phyloP scores from a whole-genome alignment of 352 stramenopile species.

The Ophiocytium majus region DNA sequence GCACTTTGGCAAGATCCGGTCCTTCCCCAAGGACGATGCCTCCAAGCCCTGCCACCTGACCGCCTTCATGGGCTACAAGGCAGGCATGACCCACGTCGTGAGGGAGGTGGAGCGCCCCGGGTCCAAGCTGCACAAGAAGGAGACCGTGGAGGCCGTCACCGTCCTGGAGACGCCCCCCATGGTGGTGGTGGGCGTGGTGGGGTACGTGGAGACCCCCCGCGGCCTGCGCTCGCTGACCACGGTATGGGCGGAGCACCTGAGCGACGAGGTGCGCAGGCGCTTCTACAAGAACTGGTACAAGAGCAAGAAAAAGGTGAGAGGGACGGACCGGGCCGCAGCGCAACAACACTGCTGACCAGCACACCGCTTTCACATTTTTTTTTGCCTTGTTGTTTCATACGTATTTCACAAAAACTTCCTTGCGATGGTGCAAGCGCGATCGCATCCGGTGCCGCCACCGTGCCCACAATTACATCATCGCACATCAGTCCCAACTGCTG shows the following conservation, averaged over 20 bases:
- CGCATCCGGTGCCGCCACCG: too few relatives aligned
- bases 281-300: slow-evolving; percentile 99
- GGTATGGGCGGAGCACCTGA: slow-evolving; percentile 98
- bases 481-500: too few relatives aligned
- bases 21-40: slow-evolving; percentile 97
- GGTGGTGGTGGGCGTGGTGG: slow-evolving; percentile 98
- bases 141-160: slow-evolving; percentile 98
- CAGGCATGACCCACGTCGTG: slow-evolving; percentile 99
- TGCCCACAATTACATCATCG: too few relatives aligned
- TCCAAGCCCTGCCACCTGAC: slow-evolving; percentile 95
- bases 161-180: slow-evolving; percentile 99
- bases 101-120: slow-evolving; percentile 96
- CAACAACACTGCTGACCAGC: too few relatives aligned
- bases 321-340: too few relatives aligned
- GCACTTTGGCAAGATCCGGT: slow-evolving; percentile 96
- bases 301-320: slow-evolving; percentile 92
- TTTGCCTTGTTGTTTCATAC: too few relatives aligned
- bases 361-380: too few relatives aligned
- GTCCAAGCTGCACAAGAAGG: slow-evolving; percentile 99
- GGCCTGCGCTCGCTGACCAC: slow-evolving; percentile 98
- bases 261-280: slow-evolving; percentile 77
- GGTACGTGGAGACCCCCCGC: slow-evolving; percentile 98
- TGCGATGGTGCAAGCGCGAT: too few relatives aligned
- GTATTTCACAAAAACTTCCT: too few relatives aligned
- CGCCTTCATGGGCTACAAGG: slow-evolving; percentile 99